Conservation (phyloP, 306 rosid species). For the Vigna trinervia region DNA sequence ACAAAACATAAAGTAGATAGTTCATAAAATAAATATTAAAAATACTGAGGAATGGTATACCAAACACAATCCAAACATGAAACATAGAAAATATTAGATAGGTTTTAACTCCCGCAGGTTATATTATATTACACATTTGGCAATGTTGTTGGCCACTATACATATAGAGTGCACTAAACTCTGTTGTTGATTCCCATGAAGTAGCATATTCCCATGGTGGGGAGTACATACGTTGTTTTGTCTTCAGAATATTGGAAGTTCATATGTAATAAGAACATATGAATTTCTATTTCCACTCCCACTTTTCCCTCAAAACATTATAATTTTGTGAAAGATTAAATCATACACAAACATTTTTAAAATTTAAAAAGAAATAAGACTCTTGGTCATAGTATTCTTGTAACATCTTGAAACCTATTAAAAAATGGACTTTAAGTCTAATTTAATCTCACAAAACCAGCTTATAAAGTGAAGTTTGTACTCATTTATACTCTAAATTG, state of each 20-base stretch:
- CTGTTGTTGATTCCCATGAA: neutral
- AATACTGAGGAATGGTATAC: neutral
- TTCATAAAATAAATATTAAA: neutral
- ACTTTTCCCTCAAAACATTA: neutral
- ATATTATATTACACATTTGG: neutral
- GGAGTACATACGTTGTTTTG: neutral
- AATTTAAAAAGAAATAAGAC: neutral
- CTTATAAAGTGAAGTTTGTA: no score
- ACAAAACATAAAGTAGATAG: neutral
- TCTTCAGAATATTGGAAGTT: neutral
- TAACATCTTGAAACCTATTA: neutral
- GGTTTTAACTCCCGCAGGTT: neutral
- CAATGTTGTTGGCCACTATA: neutral
- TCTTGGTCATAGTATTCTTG: neutral
- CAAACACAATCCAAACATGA: neutral
- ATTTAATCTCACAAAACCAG: no score
- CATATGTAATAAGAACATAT: neutral
- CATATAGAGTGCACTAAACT: constrained; percentile 20
- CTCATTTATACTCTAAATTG: no score
- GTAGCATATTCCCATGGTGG: neutral
- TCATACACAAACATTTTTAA: neutral
- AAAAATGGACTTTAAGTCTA: no score
- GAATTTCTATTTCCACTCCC: neutral
- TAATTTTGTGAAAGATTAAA: neutral
- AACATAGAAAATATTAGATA: neutral